Evolutionary conservation across 2,329 filamentous ascomycete species (phyloP), one percentile per base, ranked within the genome.

Genomic region (Aquanectria penicillioides): DNA sequence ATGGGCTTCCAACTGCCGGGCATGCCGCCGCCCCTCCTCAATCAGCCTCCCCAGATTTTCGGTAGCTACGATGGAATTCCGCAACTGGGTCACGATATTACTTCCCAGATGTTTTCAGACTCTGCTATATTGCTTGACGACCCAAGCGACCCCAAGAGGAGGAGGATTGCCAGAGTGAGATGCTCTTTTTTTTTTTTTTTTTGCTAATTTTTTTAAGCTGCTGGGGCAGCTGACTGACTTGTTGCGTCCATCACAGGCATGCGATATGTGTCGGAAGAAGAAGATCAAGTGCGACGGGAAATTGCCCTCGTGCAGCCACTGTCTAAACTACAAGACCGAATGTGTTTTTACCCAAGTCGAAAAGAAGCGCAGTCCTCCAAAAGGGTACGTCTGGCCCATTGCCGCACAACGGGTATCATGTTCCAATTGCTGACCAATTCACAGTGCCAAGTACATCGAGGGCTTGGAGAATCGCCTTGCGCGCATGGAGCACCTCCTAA

Each of bases 241-340:
- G 18, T n/a, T 29, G 11, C n/a, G 15, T 40, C 29, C 25, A 48
- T 18, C 12, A 48, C 60, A 94, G 91, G 93, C 93, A 48, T 97
- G 93, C 79, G 94, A 97, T 70, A 96, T 97, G 93, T 98, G 94
- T 75, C 86, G 94, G 69, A 97, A 97, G 80, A 94, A 92, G 78
- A 97, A 94, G 83, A 95, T 98, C 78, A 98, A 98, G 80, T 98
- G 94, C 77, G 95, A 98, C 74, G 94, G 95, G 67, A 97, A 96
- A 79, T 87, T 97, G 78, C 94, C 95, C 31, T 89, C 93, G 60
- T 99, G 95, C 78, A 94, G 92, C 7, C 95, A 98, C 78, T 99
- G 94, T 76, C 90, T 91, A 75, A 98, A 97, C 76, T 97, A 97
- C 82, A 97, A 97, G 83, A 97, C 94, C 5, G 93, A 97, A 70